Evolutionary conservation across 2,329 filamentous ascomycete genomes (phyloP), one percentile per base, ranked within the genome.

Genomic region (Purpureocillium takamizusanense): DNA sequence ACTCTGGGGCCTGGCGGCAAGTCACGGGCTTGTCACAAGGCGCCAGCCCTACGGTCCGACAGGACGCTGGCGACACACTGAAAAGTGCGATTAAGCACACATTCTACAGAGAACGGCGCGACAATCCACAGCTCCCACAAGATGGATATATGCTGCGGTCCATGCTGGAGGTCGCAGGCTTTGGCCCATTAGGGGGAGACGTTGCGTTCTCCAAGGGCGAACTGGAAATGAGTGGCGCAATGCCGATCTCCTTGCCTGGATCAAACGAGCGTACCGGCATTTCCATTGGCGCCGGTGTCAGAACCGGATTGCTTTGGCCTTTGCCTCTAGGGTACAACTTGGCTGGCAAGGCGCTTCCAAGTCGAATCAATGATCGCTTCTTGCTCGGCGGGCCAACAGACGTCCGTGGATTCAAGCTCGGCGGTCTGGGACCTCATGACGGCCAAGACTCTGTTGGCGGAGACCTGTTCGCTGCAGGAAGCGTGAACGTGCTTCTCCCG

Each of bases 141-240:
- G 72, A 73, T 40, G 92, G 92, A 23, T 92, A 90, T 59, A 75
- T 94, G 49, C 52, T 90, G 21, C 88, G 87, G 56, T 78, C 83
- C 1, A 69, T 79, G 17, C 76, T 83, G 21, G 90, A 97, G 55
- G 59, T 97, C n/a, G 90, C 92, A 3, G 90, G 92, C 10, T 79
- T 83, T 60, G 88, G 90, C 0, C 80, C 83, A 0, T 66, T 98
- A 14, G 77, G 76, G 45, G 92, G 92, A 30, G 92, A 97, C 51
- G 88, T 95, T 1, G 81, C 84, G n/a, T 97, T 95, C 60, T 86
- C 79, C 59, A 98, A 95, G 63, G 79, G 81, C n/a, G 89, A 97
- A 59, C 52, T 90, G 13, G 90, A 97, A 60, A 69, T 86, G 2
- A 80, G 86, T 44, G 78, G 78, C 40, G 87, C 87, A 3, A 43